Percentiles rank a stretch among this genome's conserved stretches.
These are phyloP conservation scores for Coemansia sp. DNA, from an alignment of 192 early-diverging fungal species.

Conservation along the genomic window DNA sequence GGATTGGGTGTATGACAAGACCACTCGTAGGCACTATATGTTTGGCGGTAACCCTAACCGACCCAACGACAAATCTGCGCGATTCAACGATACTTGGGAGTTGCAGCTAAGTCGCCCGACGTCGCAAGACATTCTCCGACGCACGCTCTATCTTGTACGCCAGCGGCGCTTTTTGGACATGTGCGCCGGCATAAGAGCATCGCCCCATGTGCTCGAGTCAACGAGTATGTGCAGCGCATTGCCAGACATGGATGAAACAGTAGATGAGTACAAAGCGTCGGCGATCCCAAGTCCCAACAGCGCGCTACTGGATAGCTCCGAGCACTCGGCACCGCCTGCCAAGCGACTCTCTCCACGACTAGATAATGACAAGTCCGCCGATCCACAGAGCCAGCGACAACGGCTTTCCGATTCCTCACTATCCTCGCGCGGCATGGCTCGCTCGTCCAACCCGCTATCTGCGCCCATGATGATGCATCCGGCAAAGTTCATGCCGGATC, in stretches of 20 bases:
- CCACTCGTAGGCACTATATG: slow-evolving; percentile 74
- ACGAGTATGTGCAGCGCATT: not conserved
- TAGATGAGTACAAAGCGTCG: slow-evolving; percentile 34
- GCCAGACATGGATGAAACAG: slow-evolving; percentile 1
- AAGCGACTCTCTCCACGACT: slow-evolving; percentile 15
- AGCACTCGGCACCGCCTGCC: slow-evolving; percentile 6
- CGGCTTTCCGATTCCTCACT: not conserved
- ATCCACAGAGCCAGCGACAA: slow-evolving; percentile 24
- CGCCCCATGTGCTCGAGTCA: not conserved
- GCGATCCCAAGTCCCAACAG: slow-evolving; percentile 53
- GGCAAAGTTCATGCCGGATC: not conserved
- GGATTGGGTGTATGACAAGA: slow-evolving; percentile 85
- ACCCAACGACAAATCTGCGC: slow-evolving; percentile 48
- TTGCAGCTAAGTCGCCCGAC: slow-evolving; percentile 54
- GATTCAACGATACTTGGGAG: slow-evolving; percentile 55
- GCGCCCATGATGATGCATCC: not conserved
- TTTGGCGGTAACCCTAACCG: slow-evolving; percentile 91
- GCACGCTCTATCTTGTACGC: slow-evolving; percentile 76
- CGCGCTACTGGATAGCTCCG: slow-evolving; percentile 12
- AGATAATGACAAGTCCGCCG: not conserved
- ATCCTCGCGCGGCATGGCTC: slow-evolving; percentile 3
- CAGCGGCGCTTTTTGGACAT: slow-evolving; percentile 82
- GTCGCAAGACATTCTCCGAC: slow-evolving; percentile 70
- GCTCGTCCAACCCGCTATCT: not conserved
- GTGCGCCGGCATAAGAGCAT: slow-evolving; percentile 53